These are phyloP conservation scores for Clohesyomyces aquaticus DNA, from an alignment of 495 filamentous ascomycete species.

Conservation along the genomic window DNA sequence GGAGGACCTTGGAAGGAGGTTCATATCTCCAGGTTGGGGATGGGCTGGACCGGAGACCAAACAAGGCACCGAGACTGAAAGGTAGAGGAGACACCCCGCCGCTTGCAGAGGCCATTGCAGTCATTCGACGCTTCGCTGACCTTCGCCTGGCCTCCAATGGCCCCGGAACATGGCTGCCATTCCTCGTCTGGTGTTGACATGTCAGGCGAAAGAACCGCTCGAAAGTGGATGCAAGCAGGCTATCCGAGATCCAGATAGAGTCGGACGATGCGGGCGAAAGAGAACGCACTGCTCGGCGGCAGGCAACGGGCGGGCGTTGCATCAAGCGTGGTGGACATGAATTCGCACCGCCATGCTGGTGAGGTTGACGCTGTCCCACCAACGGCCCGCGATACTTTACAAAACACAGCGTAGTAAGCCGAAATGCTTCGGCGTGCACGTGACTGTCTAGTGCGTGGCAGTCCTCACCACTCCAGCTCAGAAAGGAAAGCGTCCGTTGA, in stretches of 20 bases:
- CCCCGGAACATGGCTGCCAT: slow-evolving; percentile 44
- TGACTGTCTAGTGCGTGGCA: no score
- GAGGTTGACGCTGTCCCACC: not conserved
- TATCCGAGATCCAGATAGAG: slow-evolving; percentile 37
- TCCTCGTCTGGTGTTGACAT: slow-evolving; percentile 26
- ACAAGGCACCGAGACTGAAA: slow-evolving; percentile 27
- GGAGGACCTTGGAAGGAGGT: slow-evolving; percentile 16
- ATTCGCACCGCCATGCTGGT: not conserved
- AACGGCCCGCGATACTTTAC: not conserved
- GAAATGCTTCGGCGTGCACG: not conserved
- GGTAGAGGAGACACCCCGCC: slow-evolving; percentile 4
- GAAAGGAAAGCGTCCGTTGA: no score
- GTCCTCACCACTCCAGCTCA: no score
- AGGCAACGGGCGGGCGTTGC: slow-evolving; percentile 35
- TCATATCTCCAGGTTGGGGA: slow-evolving; percentile 36
- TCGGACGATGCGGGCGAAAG: slow-evolving; percentile 6
- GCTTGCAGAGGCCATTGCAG: slow-evolving; percentile 3
- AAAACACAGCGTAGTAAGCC: not conserved
- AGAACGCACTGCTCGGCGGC: slow-evolving; percentile 35
- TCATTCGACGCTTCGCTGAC: slow-evolving; percentile 34
- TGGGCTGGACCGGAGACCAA: slow-evolving; percentile 14
- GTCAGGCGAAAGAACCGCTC: slow-evolving; percentile 19
- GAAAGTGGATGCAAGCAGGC: slow-evolving; percentile 22
- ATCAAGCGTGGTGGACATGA: slow-evolving; percentile 34
- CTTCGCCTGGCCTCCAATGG: slow-evolving; percentile 41